A percentile compares a stretch with the other conserved stretches of the same genome.
phyloP scores from a whole-genome alignment of 75 land plant genomes.

The Gnetum montanum region DNA sequence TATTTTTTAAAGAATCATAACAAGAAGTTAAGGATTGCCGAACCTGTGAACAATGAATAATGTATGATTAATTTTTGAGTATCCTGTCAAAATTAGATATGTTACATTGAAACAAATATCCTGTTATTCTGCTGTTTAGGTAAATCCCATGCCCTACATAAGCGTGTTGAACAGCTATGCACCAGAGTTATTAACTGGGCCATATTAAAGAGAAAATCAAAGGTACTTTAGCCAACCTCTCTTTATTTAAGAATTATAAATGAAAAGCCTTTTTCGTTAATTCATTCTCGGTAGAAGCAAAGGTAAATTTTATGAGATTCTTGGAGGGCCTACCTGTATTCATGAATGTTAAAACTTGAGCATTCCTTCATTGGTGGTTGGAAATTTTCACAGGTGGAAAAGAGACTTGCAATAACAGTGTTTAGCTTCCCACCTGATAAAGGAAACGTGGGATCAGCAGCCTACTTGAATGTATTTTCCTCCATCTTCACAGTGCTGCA shows the following conservation, averaged over 20 bases:
- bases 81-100: too few species aligned
- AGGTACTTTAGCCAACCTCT: conserved; percentile 40
- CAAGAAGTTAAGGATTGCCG: too few species aligned
- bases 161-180: conserved; percentile 97
- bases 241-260: too few species aligned
- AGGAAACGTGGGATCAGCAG: conserved; percentile 98
- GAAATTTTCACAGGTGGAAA: conserved; percentile 63
- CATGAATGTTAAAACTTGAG: too few species aligned
- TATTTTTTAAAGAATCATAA: neutral
- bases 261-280: too few species aligned
- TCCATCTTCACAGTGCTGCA: conserved; percentile 87
- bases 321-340: too few species aligned
- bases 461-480: conserved; percentile 91
- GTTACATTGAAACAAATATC: too few species aligned
- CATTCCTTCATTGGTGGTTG: too few species aligned
- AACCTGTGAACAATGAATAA: too few species aligned
- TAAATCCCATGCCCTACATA: conserved; percentile 97
- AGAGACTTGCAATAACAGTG: conserved; percentile 94
- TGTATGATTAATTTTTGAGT: too few species aligned
- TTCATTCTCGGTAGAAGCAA: too few species aligned
- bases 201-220: conserved; percentile 70
- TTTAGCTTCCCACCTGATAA: conserved; percentile 99
- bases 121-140: conserved; percentile 44
- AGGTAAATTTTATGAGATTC: too few species aligned
- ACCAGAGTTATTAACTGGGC: conserved; percentile 95